Percentiles rank a stretch among this genome's conserved stretches.
phyloP scores from a whole-genome alignment of 176 grass and related monocot genomes.

The Oryza brachyantha region DNA sequence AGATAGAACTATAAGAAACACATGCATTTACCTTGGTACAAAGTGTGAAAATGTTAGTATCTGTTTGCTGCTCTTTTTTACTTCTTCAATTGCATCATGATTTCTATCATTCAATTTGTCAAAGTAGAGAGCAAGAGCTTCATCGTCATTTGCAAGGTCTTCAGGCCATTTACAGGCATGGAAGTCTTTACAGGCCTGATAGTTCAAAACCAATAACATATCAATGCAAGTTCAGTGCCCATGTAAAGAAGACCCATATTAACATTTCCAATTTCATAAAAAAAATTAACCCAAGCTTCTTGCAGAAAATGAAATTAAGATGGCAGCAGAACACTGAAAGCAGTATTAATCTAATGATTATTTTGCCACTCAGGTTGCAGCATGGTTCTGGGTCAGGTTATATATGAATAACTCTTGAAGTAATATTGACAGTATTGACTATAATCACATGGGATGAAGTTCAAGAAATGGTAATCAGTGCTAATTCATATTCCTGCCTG shows the following conservation, averaged over 20 bases:
- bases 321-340: neutral
- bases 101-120: slow-evolving; percentile 86
- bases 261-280: neutral
- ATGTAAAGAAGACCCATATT: neutral
- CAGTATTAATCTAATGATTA: neutral
- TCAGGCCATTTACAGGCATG: slow-evolving; percentile 83
- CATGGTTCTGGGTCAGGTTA: neutral
- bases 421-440: neutral
- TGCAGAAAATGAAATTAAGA: neutral
- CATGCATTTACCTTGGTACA: slow-evolving; percentile 67
- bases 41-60: slow-evolving; percentile 97
- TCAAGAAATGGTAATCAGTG: neutral
- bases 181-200: slow-evolving; percentile 94
- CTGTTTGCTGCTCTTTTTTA: slow-evolving; percentile 62
- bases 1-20: neutral
- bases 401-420: neutral
- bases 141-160: slow-evolving; percentile 54
- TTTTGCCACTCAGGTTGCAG: neutral
- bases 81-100: slow-evolving; percentile 65
- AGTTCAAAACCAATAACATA: slow-evolving; percentile 6
- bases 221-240: neutral
- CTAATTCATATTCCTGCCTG: neutral
- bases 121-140: slow-evolving; percentile 75
- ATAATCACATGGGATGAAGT: neutral
- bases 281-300: neutral